phyloP scores from a whole-genome alignment of 257 asterid genomes.

The Solanum pimpinellifolium region DNA sequence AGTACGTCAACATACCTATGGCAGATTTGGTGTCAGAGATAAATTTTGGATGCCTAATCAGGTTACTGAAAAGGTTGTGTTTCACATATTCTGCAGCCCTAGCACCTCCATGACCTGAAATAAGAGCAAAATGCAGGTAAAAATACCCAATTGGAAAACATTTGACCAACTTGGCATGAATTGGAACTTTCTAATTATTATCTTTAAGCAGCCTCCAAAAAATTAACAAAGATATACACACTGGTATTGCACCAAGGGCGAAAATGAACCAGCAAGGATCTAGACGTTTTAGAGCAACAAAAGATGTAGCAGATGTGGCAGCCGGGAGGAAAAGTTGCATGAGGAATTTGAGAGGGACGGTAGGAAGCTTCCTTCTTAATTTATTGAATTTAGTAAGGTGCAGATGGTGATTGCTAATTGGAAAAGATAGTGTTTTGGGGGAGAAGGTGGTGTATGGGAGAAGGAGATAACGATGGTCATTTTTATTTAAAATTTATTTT shows the following conservation, averaged over 20 bases:
- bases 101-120: constrained; percentile 96
- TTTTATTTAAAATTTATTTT: not conserved
- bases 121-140: not conserved
- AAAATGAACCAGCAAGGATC: not conserved
- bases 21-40: constrained; percentile 92
- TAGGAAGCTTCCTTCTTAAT: constrained; percentile 59
- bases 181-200: not conserved
- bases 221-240: not conserved
- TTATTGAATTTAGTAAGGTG: not conserved
- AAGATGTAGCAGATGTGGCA: constrained; percentile 41
- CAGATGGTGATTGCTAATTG: not conserved
- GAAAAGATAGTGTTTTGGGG: not conserved
- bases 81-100: constrained; percentile 98
- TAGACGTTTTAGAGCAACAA: not conserved
- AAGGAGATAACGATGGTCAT: not conserved
- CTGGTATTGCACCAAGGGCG: not conserved
- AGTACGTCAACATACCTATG: constrained; percentile 37
- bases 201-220: not conserved
- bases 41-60: constrained; percentile 83
- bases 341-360: constrained; percentile 81
- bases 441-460: not conserved
- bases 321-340: constrained; percentile 88
- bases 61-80: constrained; percentile 84
- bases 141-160: not conserved
- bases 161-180: not conserved